Conservation (phyloP, 805 yeast genomes). For the Wickerhamomyces ciferrii region DNA sequence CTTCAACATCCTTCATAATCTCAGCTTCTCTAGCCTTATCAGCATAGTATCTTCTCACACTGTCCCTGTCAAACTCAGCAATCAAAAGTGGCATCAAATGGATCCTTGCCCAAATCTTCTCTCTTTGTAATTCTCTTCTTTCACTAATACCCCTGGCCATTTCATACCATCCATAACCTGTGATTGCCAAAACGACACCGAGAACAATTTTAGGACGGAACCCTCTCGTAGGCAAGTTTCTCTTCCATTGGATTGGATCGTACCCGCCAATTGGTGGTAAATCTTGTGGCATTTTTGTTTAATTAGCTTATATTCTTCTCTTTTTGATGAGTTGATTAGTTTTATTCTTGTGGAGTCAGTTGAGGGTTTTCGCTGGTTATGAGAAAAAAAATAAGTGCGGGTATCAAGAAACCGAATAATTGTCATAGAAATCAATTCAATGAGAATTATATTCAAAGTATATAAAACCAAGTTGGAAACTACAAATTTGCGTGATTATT, state of each 20-base stretch:
- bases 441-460: neutral
- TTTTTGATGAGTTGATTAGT: neutral
- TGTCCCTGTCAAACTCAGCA: slow-evolving; percentile 80
- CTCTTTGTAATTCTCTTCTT: slow-evolving; percentile 69
- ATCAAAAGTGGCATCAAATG: slow-evolving; percentile 65
- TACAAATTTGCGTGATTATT: too few species aligned
- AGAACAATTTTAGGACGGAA: slow-evolving; percentile 74
- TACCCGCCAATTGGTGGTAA: slow-evolving; percentile 86
- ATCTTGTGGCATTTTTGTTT: slow-evolving; percentile 46
- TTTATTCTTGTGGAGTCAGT: neutral
- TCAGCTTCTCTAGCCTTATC: slow-evolving; percentile 66
- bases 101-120: slow-evolving; percentile 73
- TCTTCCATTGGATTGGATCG: slow-evolving; percentile 83
- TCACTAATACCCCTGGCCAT: slow-evolving; percentile 66
- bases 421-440: too few species aligned
- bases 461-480: too few species aligned
- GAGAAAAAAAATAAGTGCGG: neutral
- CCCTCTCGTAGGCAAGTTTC: slow-evolving; percentile 81
- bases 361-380: neutral
- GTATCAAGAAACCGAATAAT: neutral
- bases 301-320: neutral
- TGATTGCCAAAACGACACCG: slow-evolving; percentile 54
- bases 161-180: slow-evolving; percentile 69
- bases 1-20: slow-evolving; percentile 56
- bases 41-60: slow-evolving; percentile 63